Conservation (phyloP, 2,329 filamentous ascomycete genomes). For the Aspergillus aculeatinus region DNA sequence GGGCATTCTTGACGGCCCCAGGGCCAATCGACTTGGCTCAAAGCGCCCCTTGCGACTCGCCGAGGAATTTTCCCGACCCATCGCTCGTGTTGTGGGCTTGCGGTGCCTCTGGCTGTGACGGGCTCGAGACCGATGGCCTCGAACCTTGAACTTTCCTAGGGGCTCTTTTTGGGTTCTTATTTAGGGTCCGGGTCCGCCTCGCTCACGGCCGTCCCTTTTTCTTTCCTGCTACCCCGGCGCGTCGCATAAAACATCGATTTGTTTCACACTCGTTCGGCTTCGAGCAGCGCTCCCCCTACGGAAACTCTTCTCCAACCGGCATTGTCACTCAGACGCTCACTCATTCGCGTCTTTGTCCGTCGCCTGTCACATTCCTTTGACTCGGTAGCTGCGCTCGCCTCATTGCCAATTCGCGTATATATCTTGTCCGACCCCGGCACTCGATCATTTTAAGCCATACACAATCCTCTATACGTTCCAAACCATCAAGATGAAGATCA, state of each 20-base stretch:
- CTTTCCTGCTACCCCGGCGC: slow-evolving; percentile 7
- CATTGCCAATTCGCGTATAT: slow-evolving; percentile 1
- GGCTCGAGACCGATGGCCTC: background rate
- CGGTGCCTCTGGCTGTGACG: slow-evolving; percentile 4
- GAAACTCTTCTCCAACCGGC: slow-evolving; percentile 8
- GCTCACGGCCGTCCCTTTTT: background rate
- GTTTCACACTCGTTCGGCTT: slow-evolving; percentile 17
- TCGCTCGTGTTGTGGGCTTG: slow-evolving; percentile 6
- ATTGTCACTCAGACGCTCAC: slow-evolving; percentile 20
- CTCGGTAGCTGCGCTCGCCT: slow-evolving; percentile 3
- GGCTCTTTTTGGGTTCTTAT: slow-evolving; percentile 6
- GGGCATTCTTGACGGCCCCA: slow-evolving; percentile 4
- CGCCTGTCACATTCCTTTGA: slow-evolving; percentile 10
- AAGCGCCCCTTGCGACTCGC: slow-evolving; percentile 20
- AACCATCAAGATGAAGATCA: slow-evolving; percentile 38
- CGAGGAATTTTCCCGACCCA: slow-evolving; percentile 7
- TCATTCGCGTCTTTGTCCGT: slow-evolving; percentile 24
- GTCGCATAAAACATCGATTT: slow-evolving; percentile 16
- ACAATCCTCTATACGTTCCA: background rate
- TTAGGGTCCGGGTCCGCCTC: slow-evolving; percentile 11
- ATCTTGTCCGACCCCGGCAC: background rate
- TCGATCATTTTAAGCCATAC: background rate
- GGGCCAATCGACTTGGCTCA: slow-evolving; percentile 8
- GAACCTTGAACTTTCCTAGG: background rate
- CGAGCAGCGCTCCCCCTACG: slow-evolving; percentile 28